Evolutionary conservation across 176 grass and related monocot species (phyloP), one percentile per base, ranked within the genome.

Genomic region (Avena atlantica): DNA sequence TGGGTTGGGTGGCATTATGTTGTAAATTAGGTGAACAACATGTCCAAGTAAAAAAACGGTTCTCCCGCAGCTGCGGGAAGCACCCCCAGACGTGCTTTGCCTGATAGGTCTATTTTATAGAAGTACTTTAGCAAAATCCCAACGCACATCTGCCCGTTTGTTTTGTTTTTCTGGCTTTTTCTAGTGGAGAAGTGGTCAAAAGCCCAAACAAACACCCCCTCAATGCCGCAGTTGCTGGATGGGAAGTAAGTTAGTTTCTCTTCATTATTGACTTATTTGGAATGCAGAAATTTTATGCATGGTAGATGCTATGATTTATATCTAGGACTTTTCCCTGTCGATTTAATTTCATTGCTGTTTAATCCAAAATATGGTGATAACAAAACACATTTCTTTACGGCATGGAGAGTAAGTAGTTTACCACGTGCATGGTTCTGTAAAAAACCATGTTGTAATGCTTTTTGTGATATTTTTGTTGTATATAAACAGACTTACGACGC

Each of bases 301-400:
- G 6, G 17, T 17, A 59, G 19, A 59, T 59, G 19, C 19, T 19
- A 57, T 57, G 55, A 59, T 59, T 9, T 59, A n/a, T 59, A 59
- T 59, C 19, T 8, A 59, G 6, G 17, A 59, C 55, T 17, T 57
- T 57, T 59, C 8, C 8, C 12, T 16, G 9, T 25, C 15, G 23
- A 51, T 44, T 44, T 44, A 44, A 44, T 6, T 44, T 44, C 42
- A 44, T 44, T 44, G 42, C 4, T 7, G 42, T 25, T 81, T 19
- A 4, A 36, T 17, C 79, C 79, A 14, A 0, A 6, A 20, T 81
- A 81, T 36, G 79, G 63, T 81, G 79, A 81, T 31, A 81, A 5
- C 25, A 81, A 81, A 69, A 81, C 79, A 51, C 79, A 81, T 52
- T 81, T 81, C 9, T 81, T 53, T 51, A n/a, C 11, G 34, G 5